Base-by-base conservation (phyloP, 768 basidiomycete genomes). In the Stropharia rugosoannulata region DNA sequence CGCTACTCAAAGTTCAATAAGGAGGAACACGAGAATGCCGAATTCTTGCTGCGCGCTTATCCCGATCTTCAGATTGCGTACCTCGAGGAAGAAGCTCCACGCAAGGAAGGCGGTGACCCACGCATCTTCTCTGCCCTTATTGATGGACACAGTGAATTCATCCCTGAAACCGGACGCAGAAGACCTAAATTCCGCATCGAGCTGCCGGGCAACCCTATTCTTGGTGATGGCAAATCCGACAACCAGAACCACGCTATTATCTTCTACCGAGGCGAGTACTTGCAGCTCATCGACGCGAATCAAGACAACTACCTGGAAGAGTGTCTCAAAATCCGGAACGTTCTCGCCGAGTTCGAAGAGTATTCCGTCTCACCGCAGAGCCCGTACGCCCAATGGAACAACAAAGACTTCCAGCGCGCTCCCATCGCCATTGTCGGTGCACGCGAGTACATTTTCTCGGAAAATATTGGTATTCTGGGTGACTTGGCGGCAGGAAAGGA, bases 231-330 rank as follows among this genome's bases (percentile, higher is more conserved):
- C 56, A 99, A 99, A 75, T 96, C 94, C 22, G 97, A 99, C 78
- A 99, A 99, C 73, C 97, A 98, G 82, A 98, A 99, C 71, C 97
- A 99, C 64, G 96, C 97, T 27, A 95, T 99, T 72, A 86, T 99
- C 72, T 99, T 98, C 79, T 98, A 98, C 75, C 93, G 97, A 58
- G 97, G 97, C 64, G 97, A 98, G 75, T 99, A 98, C 72, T 79
- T 99, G 4, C 97, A 99, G 75, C 92, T 99, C 60, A 98, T 99
- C 70, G 97, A 99, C 63, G 97, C 97, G 71, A 99, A 99, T 70
- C 96, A 99, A 76, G 97, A 99, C 75, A 98, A 99, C 75, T 99
- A 99, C 67, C 86, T 99, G 59, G 97, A 99, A 73, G 97, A 99
- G 70, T 98, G 96, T 77, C 83, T 99, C 67, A 99, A 99, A 82